A percentile compares a stretch with the other conserved stretches of the same genome.
phyloP scores from a whole-genome alignment of 2,329 filamentous ascomycete species.

The Alternaria sp. region DNA sequence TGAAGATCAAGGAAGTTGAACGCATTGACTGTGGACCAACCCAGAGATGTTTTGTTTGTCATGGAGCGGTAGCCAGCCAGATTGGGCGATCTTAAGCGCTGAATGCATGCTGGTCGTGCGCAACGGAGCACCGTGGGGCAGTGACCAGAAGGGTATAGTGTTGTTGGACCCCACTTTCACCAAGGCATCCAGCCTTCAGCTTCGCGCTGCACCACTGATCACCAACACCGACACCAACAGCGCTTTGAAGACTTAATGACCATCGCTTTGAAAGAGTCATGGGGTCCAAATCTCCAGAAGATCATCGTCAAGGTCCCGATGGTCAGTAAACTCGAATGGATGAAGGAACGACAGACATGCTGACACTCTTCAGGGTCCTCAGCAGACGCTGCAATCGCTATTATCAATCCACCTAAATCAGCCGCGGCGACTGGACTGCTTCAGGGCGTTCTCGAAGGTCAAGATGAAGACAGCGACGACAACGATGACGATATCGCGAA shows the following conservation, averaged over 20 bases:
- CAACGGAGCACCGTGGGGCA: background rate
- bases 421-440: slow-evolving; percentile 49
- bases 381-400: slow-evolving; percentile 31
- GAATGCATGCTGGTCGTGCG: background rate
- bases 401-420: slow-evolving; percentile 46
- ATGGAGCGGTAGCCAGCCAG: no score
- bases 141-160: background rate
- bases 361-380: slow-evolving; percentile 42
- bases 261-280: slow-evolving; percentile 29
- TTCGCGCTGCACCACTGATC: background rate
- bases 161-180: background rate
- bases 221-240: background rate
- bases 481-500: slow-evolving; percentile 58
- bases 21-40: background rate
- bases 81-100: background rate
- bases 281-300: slow-evolving; percentile 53
- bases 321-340: slow-evolving; percentile 27
- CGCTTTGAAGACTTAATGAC: slow-evolving; percentile 8
- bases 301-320: slow-evolving; percentile 45
- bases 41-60: background rate
- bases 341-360: slow-evolving; percentile 6
- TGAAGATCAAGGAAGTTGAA: background rate
- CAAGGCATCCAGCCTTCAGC: background rate
- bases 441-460: slow-evolving; percentile 52
- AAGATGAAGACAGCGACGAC: slow-evolving; percentile 57